These are phyloP conservation scores for Krasilnikovozyma curviuscula DNA, from an alignment of 768 basidiomycete genomes.

Conservation along the genomic window DNA sequence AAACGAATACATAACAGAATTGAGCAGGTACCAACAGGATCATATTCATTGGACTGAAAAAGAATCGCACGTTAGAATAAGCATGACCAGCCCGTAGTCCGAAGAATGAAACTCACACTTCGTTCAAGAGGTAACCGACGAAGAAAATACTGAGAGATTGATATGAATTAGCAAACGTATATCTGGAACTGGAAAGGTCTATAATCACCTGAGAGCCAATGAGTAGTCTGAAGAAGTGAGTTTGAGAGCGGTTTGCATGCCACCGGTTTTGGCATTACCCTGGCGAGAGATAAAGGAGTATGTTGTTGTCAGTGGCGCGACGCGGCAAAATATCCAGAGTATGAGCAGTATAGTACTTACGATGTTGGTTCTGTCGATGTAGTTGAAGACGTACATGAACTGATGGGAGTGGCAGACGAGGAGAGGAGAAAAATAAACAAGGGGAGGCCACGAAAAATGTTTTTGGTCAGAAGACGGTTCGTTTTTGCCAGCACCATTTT, in stretches of 20 bases:
- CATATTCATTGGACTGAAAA: slow-evolving; percentile 6
- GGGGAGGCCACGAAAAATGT: no score
- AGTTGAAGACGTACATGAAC: no score
- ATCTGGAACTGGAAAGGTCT: no score
- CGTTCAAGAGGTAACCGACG: slow-evolving; percentile 1
- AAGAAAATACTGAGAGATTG: slow-evolving; percentile 2
- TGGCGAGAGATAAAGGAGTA: not conserved
- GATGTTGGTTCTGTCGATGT: slow-evolving; percentile 1
- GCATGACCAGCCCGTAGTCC: not conserved
- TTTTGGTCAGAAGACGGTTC: no score
- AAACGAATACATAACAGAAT: no score
- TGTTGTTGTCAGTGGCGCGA: not conserved
- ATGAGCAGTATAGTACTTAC: not conserved
- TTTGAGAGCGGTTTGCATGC: not conserved
- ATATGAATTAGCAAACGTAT: no score
- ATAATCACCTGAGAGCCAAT: slow-evolving; percentile 1
- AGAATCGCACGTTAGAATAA: not conserved
- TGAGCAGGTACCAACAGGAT: no score
- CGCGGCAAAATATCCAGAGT: no score
- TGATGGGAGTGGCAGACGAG: no score
- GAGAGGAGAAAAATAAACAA: no score
- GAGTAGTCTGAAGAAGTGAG: not conserved
- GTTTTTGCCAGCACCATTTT: no score
- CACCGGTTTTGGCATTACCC: slow-evolving; percentile 1
- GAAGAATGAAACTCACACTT: not conserved